These are phyloP conservation scores for Botrytis squamosa DNA, from an alignment of 2,329 filamentous ascomycete species.

Conservation along the genomic window DNA sequence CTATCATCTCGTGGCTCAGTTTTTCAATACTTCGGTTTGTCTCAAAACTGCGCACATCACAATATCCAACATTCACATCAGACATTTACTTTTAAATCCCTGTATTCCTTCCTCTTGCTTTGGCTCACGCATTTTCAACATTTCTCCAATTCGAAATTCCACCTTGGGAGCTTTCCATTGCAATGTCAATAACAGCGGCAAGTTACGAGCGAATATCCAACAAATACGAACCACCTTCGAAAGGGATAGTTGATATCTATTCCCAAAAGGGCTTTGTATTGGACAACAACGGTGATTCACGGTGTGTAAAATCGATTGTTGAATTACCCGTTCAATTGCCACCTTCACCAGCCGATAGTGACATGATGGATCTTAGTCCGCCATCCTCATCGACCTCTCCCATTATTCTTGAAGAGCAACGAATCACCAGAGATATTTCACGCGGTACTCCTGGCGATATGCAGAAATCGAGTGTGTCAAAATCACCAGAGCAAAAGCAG, in stretches of 20 bases:
- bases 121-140: neutral
- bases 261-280: conserved; percentile 5
- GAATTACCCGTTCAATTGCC: conserved; percentile 28
- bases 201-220: conserved; percentile 6
- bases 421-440: conserved; percentile 34
- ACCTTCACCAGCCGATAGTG: conserved; percentile 35
- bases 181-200: conserved; percentile 9
- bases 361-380: conserved; percentile 28
- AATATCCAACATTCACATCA: neutral
- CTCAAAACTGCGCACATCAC: neutral
- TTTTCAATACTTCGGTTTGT: neutral
- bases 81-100: neutral
- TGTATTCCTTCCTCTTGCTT: neutral
- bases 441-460: conserved; percentile 37
- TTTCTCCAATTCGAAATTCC: neutral
- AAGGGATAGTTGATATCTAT: neutral
- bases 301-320: conserved; percentile 15
- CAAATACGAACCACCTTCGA: conserved; percentile 11
- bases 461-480: conserved; percentile 31
- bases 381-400: conserved; percentile 22
- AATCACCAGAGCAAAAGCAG: conserved; percentile 35
- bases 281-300: neutral
- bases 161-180: neutral
- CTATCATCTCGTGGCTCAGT: conserved; percentile 1
- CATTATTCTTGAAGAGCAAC: conserved; percentile 26